Base-by-base conservation (phyloP, 768 basidiomycete species). In the Hericium coralloides region DNA sequence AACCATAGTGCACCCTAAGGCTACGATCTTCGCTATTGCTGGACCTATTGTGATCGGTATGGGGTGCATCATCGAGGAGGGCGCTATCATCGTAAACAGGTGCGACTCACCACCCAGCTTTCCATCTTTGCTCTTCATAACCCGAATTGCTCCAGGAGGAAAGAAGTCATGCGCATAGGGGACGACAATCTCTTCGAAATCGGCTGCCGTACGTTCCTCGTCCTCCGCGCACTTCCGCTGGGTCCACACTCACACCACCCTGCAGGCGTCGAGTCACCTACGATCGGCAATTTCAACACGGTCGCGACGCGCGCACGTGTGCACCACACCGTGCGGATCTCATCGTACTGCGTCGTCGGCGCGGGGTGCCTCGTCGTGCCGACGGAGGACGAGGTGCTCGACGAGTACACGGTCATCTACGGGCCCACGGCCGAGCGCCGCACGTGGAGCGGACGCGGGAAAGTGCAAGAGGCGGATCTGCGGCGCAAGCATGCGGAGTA, bases 101-200 rank as follows among this genome's bases (percentile, higher is more conserved):
- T 88, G 59, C 55, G 69, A 49, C 26, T 25, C 37, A 45, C 18
- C 18, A 37, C 54, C 37, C 20, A 31, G 22, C 26, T 25, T 37
- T 36, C 20, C 38, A 23, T 25, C n/a, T 55, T 18, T 17, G 25
- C 45, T 50, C 49, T 49, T 54, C 54, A 26, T 18, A 12, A 17
- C 10, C 1, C 54, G 26, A 15, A 23, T 12, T n/a, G 20, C 38
- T 38, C 17, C 61, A 86, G 83, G 64, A 71, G 80, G 55, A 92
- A 89, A 65, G 89, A 92, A 66, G 81, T 87, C 38, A 92, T 98
- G 92, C 82, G 85, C 18, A 92, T 99, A 50, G 95, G 95, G 5
- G 86, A 95, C 68, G 84, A 90, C 59, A 98, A 98, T 69, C 74
- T 94, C 57, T 95, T 99, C 65, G 92, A 97, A 72, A 92, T 97